Evolutionary conservation across 1,284 basidiomycete genomes (phyloP).

Genomic region (Papiliotrema flavescens): DNA sequence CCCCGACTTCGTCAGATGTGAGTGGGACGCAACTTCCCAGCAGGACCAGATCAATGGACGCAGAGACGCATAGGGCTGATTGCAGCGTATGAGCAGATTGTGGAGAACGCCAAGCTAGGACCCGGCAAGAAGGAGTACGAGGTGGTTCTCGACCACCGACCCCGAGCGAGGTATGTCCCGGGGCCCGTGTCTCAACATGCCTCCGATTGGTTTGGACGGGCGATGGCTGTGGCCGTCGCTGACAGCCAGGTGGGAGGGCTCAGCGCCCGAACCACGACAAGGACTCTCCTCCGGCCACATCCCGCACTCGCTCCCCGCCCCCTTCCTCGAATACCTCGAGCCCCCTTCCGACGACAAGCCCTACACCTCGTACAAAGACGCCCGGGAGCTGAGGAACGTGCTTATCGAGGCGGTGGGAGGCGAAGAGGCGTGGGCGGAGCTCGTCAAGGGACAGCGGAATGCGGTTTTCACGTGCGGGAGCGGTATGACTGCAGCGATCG

Average conservation of each 20-base stretch:
- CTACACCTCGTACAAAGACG: constrained; percentile 58
- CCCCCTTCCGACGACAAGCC: constrained; percentile 43
- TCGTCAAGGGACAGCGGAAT: constrained; percentile 59
- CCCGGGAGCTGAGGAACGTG: constrained; percentile 58
- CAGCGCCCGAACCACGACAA: constrained; percentile 82
- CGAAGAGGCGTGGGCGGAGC: constrained; percentile 51
- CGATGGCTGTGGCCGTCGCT: neutral
- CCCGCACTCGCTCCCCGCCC: constrained; percentile 77
- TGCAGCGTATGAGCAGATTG: constrained; percentile 77
- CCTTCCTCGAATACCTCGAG: constrained; percentile 72
- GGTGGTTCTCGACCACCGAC: constrained; percentile 82
- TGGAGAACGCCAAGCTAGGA: constrained; percentile 59
- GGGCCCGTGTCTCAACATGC: too few species aligned
- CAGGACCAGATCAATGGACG: too few species aligned
- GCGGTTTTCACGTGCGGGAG: constrained; percentile 79
- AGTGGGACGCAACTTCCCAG: too few species aligned
- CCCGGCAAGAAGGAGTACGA: constrained; percentile 56
- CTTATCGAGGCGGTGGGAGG: constrained; percentile 55
- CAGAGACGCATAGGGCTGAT: neutral
- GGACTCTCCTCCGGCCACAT: constrained; percentile 90
- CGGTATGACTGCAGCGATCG: constrained; percentile 92
- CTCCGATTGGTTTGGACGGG: too few species aligned
- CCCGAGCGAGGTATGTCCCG: constrained; percentile 62
- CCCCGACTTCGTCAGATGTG: constrained; percentile 58
- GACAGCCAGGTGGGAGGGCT: constrained; percentile 64